A percentile compares a stretch with the other conserved stretches of the same genome.
phyloP scores from a whole-genome alignment of 495 filamentous ascomycete genomes.

The Acidomyces sp. region DNA sequence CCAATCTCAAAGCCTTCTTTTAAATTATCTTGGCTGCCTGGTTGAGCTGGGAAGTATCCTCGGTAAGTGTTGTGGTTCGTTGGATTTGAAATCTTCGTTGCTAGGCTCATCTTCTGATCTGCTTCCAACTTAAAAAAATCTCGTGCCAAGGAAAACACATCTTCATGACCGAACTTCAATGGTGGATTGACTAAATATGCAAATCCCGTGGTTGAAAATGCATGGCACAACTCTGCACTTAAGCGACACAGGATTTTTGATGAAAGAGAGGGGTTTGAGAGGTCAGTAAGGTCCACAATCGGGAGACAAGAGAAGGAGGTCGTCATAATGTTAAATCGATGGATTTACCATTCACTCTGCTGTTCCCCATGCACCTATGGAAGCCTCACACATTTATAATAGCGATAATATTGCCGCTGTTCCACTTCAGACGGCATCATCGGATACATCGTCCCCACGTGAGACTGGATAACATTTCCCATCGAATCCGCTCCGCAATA shows the following conservation, averaged over 20 bases:
- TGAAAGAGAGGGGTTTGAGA: slow-evolving; percentile 17
- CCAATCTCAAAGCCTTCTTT: slow-evolving; percentile 41
- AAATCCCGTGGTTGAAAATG: slow-evolving; percentile 36
- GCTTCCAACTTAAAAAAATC: slow-evolving; percentile 31
- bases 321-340: slow-evolving; percentile 13
- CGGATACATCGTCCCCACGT: neutral
- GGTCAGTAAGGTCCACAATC: slow-evolving; percentile 31
- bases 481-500: neutral
- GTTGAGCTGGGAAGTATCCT: slow-evolving; percentile 36
- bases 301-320: slow-evolving; percentile 33
- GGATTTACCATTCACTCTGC: neutral
- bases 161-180: slow-evolving; percentile 30
- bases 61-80: slow-evolving; percentile 34
- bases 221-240: slow-evolving; percentile 27
- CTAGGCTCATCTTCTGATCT: slow-evolving; percentile 31
- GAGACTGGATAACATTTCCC: neutral
- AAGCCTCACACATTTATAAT: too few species aligned
- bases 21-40: slow-evolving; percentile 28
- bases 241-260: slow-evolving; percentile 19
- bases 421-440: neutral
- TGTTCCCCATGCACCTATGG: neutral
- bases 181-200: slow-evolving; percentile 34
- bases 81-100: slow-evolving; percentile 31
- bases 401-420: too few species aligned
- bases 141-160: slow-evolving; percentile 31